These are phyloP conservation scores for Pleurotus cornucopiae DNA, from an alignment of 768 basidiomycete species.

Conservation along the genomic window DNA sequence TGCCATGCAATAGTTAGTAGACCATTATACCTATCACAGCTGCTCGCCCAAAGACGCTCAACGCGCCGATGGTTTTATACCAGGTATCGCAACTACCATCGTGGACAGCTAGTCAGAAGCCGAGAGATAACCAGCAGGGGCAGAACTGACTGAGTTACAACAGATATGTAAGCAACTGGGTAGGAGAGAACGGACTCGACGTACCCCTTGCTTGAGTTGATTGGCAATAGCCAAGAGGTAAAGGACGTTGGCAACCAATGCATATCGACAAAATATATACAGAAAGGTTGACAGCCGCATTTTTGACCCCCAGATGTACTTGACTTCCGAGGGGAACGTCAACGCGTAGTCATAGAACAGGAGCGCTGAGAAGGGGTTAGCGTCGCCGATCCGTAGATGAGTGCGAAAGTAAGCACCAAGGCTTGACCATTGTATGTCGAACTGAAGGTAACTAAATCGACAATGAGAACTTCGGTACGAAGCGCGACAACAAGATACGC, in stretches of 20 bases:
- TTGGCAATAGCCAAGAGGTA: constrained; percentile 24
- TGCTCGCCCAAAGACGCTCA: constrained; percentile 25
- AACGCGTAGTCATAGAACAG: constrained; percentile 29
- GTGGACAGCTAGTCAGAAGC: neutral
- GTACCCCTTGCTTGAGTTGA: constrained; percentile 17
- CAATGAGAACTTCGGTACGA: neutral
- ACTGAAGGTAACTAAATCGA: constrained; percentile 14
- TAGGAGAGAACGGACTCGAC: neutral
- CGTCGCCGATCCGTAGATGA: too few species aligned
- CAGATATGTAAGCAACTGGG: neutral
- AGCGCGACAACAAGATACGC: neutral
- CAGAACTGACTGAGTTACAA: neutral
- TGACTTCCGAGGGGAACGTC: constrained; percentile 25
- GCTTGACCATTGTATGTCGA: constrained; percentile 19
- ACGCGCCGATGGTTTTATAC: constrained; percentile 21
- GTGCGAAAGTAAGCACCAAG: constrained; percentile 11
- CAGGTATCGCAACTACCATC: constrained; percentile 20
- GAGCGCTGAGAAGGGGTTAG: constrained; percentile 14
- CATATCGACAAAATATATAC: constrained; percentile 30
- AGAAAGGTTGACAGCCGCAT: constrained; percentile 24
- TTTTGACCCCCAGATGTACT: constrained; percentile 25
- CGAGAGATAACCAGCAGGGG: neutral
- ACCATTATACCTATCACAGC: constrained; percentile 19
- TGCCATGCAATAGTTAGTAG: neutral
- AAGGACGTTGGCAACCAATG: constrained; percentile 26